Evolutionary conservation across 345 rosid genomes (phyloP).

Genomic region (Pelargonium nanum): DNA sequence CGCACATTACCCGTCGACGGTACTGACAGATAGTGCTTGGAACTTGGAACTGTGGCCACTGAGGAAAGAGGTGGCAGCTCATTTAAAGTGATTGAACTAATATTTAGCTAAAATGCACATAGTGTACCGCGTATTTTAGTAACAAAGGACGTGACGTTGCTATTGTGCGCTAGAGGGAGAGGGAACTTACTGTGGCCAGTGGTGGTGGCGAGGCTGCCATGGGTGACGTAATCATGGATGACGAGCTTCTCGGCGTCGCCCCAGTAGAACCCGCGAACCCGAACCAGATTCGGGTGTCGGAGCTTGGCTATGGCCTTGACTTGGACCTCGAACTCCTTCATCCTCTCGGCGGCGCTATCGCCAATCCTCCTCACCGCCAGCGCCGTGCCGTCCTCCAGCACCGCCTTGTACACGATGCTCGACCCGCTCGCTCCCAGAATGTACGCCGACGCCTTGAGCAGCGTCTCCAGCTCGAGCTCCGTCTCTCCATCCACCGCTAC

Average conservation of each 20-base stretch:
- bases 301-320: slow-evolving; percentile 52
- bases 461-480: slow-evolving; percentile 53
- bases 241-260: slow-evolving; percentile 79
- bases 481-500: slow-evolving; percentile 69
- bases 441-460: slow-evolving; percentile 79
- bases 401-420: slow-evolving; percentile 80
- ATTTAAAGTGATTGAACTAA: too few relatives aligned
- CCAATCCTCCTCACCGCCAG: slow-evolving; percentile 86
- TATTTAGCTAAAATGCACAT: too few relatives aligned
- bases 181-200: slow-evolving; percentile 44
- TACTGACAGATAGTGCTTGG: too few relatives aligned
- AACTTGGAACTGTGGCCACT: too few relatives aligned
- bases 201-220: slow-evolving; percentile 60
- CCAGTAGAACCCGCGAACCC: slow-evolving; percentile 73
- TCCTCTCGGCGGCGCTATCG: slow-evolving; percentile 36
- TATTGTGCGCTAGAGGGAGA: not conserved
- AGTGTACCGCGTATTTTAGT: not conserved
- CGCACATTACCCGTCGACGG: too few relatives aligned
- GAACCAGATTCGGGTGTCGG: slow-evolving; percentile 66
- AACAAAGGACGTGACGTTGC: not conserved
- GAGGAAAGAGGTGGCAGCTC: too few relatives aligned
- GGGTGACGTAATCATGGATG: slow-evolving; percentile 58
- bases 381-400: slow-evolving; percentile 51
- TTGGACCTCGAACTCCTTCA: slow-evolving; percentile 65
- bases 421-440: slow-evolving; percentile 49